These are phyloP conservation scores for Pilasporangium apinafurcum DNA, from an alignment of 352 stramenopile genomes.

Conservation along the genomic window DNA sequence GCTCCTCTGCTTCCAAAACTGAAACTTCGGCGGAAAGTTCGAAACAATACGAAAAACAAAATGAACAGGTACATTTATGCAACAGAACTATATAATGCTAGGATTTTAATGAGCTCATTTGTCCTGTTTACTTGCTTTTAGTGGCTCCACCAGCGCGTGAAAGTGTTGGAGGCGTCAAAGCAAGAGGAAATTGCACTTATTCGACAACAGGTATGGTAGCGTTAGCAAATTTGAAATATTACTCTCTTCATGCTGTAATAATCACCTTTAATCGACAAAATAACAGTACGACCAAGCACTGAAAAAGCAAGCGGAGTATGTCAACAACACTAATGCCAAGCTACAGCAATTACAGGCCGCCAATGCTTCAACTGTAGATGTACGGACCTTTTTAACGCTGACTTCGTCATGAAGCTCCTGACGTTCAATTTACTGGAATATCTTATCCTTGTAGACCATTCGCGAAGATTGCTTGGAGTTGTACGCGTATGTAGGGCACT, in stretches of 20 bases:
- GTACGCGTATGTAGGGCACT: slow-evolving; percentile 48
- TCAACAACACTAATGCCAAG: slow-evolving; percentile 20
- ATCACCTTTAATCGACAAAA: no score
- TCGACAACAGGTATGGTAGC: slow-evolving; percentile 51
- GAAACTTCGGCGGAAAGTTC: not conserved
- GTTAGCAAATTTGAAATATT: no score
- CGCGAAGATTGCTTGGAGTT: slow-evolving; percentile 64
- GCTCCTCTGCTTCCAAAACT: slow-evolving; percentile 6
- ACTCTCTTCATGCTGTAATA: no score
- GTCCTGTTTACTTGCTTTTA: not conserved
- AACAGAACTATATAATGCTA: no score
- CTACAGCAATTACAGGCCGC: slow-evolving; percentile 28
- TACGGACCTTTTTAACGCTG: slow-evolving; percentile 18
- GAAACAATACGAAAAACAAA: slow-evolving; percentile 18
- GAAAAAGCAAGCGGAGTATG: slow-evolving; percentile 39
- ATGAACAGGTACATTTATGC: slow-evolving; percentile 15
- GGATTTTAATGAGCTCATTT: no score
- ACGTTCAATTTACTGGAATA: not conserved
- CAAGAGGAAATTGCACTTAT: slow-evolving; percentile 68
- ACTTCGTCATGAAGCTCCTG: no score
- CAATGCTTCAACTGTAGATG: slow-evolving; percentile 36
- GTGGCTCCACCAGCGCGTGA: slow-evolving; percentile 34
- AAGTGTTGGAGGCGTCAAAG: slow-evolving; percentile 50
- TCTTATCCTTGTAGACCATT: slow-evolving; percentile 28
- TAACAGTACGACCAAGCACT: slow-evolving; percentile 64